Conservation (phyloP, 495 filamentous ascomycete species). For the Pseudoneurospora amorphoporcata region DNA sequence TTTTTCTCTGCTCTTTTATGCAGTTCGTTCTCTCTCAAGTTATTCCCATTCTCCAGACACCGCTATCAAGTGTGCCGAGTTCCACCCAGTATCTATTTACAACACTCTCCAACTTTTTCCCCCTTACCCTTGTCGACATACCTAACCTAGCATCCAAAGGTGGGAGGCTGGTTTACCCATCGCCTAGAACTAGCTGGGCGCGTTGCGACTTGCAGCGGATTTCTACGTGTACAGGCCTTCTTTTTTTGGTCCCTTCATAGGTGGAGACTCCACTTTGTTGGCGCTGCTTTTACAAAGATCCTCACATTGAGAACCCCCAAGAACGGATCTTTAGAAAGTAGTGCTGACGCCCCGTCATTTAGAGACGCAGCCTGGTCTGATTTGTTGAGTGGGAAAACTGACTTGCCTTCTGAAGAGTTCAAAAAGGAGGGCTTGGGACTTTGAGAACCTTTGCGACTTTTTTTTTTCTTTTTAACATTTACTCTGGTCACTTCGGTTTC, state of each 20-base stretch:
- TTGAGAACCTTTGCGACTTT: not conserved
- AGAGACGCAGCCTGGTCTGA: not conserved
- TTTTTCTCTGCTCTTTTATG: not conserved
- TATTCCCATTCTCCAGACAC: not conserved
- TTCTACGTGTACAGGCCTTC: not conserved
- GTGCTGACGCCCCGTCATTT: not conserved
- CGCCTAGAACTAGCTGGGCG: not conserved
- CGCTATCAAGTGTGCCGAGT: not conserved
- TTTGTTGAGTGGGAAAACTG: not conserved
- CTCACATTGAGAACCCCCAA: not conserved
- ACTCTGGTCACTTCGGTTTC: not conserved
- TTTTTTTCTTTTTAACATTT: not conserved
- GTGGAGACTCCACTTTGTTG: not conserved
- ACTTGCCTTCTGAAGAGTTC: not conserved
- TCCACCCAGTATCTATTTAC: not conserved
- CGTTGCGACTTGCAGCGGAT: not conserved
- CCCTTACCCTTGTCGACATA: not conserved
- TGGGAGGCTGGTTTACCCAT: not conserved
- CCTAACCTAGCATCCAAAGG: not conserved
- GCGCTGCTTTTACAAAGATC: not conserved
- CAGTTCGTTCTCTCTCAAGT: not conserved
- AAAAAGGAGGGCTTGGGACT: not conserved
- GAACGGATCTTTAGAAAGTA: not conserved
- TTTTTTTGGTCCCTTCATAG: not conserved
- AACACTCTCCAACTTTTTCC: not conserved